A percentile compares a stretch with the other conserved stretches of the same genome.
These are phyloP conservation scores for Saturnispora serradocipensis DNA, from an alignment of 805 yeast species.

Conservation along the genomic window DNA sequence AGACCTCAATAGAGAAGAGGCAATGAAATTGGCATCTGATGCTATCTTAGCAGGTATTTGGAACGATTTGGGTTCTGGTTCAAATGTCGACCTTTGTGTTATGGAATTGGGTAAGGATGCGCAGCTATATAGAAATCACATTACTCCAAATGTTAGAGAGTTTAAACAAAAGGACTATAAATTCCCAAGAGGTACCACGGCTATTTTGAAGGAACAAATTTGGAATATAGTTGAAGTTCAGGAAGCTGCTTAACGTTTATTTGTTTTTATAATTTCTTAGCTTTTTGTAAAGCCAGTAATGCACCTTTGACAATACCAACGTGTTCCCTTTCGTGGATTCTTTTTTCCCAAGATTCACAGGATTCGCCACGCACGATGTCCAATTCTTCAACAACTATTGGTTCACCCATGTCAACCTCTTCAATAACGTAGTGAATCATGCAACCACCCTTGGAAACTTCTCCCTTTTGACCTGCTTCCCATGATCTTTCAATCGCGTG, in stretches of 20 bases:
- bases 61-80: conserved; percentile 98
- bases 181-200: conserved; percentile 92
- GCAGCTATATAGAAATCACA: conserved; percentile 70
- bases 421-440: conserved; percentile 97
- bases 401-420: conserved; percentile 91
- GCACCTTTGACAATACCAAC: conserved; percentile 91
- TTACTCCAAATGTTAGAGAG: conserved; percentile 84
- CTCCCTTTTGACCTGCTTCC: conserved; percentile 87
- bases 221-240: conserved; percentile 59
- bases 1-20: conserved; percentile 75
- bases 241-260: conserved; percentile 32
- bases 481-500: conserved; percentile 96
- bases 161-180: conserved; percentile 75
- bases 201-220: conserved; percentile 60
- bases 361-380: conserved; percentile 64
- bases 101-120: conserved; percentile 93
- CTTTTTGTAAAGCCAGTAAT: conserved; percentile 41
- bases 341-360: conserved; percentile 66
- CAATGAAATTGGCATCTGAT: conserved; percentile 80
- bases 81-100: conserved; percentile 94
- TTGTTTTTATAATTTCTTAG: not conserved
- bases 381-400: conserved; percentile 73
- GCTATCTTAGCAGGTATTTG: conserved; percentile 98
- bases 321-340: conserved; percentile 83
- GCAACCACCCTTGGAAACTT: conserved; percentile 70